Conservation (phyloP, 2,329 filamentous ascomycete genomes). For the Coleophoma eucalyptorum region DNA sequence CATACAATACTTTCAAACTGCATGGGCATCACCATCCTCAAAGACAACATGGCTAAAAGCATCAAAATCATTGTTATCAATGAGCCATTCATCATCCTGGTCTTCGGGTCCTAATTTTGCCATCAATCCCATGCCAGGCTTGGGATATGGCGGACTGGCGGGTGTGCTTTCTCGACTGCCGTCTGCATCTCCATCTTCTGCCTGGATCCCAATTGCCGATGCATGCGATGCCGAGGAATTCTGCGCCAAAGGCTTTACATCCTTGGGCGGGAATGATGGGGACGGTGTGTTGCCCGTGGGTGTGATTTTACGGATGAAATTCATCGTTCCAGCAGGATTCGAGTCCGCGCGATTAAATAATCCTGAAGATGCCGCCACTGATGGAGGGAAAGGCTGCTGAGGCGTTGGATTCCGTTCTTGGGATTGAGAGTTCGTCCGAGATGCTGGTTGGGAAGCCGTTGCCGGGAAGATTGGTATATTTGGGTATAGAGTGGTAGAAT, state of each 20-base stretch:
- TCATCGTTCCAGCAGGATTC: conserved; percentile 31
- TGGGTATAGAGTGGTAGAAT: conserved; percentile 56
- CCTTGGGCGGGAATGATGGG: conserved; percentile 35
- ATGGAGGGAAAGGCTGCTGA: conserved; percentile 24
- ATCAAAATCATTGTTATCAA: conserved; percentile 44
- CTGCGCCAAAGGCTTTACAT: conserved; percentile 16
- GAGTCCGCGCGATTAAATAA: conserved; percentile 31
- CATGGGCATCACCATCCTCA: conserved; percentile 8
- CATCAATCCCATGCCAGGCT: conserved; percentile 56
- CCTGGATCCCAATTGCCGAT: background rate
- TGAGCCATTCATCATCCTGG: conserved; percentile 57
- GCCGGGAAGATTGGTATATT: conserved; percentile 61
- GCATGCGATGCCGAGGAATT: conserved; percentile 13
- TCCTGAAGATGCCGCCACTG: conserved; percentile 25
- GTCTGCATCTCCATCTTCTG: conserved; percentile 25
- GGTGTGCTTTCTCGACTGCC: conserved; percentile 42
- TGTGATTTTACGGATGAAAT: conserved; percentile 34
- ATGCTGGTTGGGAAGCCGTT: conserved; percentile 6
- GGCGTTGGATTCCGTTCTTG: conserved; percentile 16
- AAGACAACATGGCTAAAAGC: conserved; percentile 29
- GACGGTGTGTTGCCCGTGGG: background rate
- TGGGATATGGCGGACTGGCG: conserved; percentile 59
- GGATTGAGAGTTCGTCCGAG: conserved; percentile 12
- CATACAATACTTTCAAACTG: too few species aligned
- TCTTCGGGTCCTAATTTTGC: conserved; percentile 47